Conservation (phyloP, 2,329 filamentous ascomycete genomes). For the Parafenestella ontariensis region DNA sequence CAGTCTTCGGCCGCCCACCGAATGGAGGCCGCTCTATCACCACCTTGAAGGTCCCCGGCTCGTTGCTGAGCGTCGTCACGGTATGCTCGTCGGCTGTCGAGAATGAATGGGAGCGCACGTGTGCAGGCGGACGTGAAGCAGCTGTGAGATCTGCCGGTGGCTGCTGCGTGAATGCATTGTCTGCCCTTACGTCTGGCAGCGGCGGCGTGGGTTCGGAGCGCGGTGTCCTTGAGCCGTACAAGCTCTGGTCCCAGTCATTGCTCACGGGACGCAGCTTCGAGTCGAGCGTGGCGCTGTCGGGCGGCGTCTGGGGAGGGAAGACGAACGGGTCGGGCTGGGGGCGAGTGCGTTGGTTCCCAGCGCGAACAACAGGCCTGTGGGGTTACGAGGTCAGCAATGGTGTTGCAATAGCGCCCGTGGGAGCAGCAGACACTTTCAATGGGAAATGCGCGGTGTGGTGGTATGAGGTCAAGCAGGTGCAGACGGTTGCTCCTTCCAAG, state of each 20-base stretch:
- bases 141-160: slow-evolving; percentile 22
- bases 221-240: slow-evolving; percentile 44
- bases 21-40: slow-evolving; percentile 75
- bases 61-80: slow-evolving; percentile 56
- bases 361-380: slow-evolving; percentile 45
- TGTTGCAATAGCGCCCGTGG: too few relatives aligned
- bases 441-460: too few relatives aligned
- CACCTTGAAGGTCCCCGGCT: slow-evolving; percentile 76
- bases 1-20: slow-evolving; percentile 68
- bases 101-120: slow-evolving; percentile 72
- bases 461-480: too few relatives aligned
- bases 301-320: slow-evolving; percentile 49
- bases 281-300: slow-evolving; percentile 46
- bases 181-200: slow-evolving; percentile 22
- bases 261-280: slow-evolving; percentile 37
- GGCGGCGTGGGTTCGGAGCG: slow-evolving; percentile 36
- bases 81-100: slow-evolving; percentile 74
- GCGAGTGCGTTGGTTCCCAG: slow-evolving; percentile 43
- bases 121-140: slow-evolving; percentile 29
- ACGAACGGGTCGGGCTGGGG: slow-evolving; percentile 46
- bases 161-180: slow-evolving; percentile 23
- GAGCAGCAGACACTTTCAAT: too few relatives aligned
- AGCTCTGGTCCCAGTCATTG: slow-evolving; percentile 47
- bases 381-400: slow-evolving; percentile 18
- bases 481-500: not conserved